A percentile compares a stretch with the other conserved stretches of the same genome.
Conservation (phyloP, 495 filamentous ascomycete species). For the Aspergillus indologenus region DNA sequence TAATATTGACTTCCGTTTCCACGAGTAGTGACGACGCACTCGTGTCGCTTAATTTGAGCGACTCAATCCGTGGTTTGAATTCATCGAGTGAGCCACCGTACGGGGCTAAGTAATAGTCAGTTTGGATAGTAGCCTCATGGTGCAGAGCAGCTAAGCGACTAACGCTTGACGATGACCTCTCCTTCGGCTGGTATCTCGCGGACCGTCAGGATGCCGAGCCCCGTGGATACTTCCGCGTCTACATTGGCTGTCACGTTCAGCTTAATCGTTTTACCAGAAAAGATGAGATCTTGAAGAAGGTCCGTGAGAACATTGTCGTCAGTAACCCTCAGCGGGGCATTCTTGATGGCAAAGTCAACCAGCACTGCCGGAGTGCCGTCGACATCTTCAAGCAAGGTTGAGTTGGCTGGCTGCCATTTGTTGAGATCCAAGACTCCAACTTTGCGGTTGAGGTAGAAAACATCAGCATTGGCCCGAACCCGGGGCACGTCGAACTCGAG, state of each 20-base stretch:
- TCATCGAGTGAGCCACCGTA: constrained; percentile 45
- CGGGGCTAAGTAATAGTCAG: constrained; percentile 35
- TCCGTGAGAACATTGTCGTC: constrained; percentile 71
- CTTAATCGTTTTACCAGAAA: constrained; percentile 59
- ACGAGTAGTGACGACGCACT: constrained; percentile 65
- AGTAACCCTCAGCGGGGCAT: constrained; percentile 78
- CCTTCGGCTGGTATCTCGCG: constrained; percentile 83
- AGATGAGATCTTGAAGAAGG: constrained; percentile 71
- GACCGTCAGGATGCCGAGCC: constrained; percentile 72
- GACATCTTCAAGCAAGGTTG: constrained; percentile 59
- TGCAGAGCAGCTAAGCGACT: constrained; percentile 32
- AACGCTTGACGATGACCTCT: constrained; percentile 82
- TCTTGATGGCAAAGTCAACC: constrained; percentile 69
- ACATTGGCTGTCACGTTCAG: constrained; percentile 76
- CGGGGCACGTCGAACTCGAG: constrained; percentile 71
- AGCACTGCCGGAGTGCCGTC: constrained; percentile 56
- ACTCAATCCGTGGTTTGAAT: constrained; percentile 59
- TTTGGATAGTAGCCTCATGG: constrained; percentile 12
- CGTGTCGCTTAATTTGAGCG: constrained; percentile 66
- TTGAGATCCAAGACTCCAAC: constrained; percentile 73
- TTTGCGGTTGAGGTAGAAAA: constrained; percentile 70
- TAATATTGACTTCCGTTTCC: constrained; percentile 69
- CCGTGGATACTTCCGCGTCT: constrained; percentile 75
- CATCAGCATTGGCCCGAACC: constrained; percentile 71
- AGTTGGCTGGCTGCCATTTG: constrained; percentile 82